A percentile compares a stretch with the other conserved stretches of the same genome.
Conservation (phyloP, 2,329 filamentous ascomycete genomes). For the Fusarium algeriense region DNA sequence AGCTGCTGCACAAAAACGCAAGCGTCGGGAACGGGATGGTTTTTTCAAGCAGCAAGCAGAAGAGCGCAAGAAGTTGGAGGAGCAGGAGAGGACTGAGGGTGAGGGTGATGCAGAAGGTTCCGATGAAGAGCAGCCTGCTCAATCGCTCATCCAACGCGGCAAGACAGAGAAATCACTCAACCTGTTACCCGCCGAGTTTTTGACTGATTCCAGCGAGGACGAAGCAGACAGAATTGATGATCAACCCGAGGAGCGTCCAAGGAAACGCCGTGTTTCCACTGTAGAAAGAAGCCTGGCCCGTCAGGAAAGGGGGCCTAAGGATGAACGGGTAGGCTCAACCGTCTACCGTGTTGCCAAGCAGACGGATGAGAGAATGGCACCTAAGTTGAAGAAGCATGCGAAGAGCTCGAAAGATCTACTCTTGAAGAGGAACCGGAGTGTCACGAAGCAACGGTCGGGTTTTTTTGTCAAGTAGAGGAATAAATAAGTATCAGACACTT, state of each 20-base stretch:
- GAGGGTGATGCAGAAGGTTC: constrained; percentile 37
- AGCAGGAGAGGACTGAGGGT: constrained; percentile 40
- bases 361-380: constrained; percentile 62
- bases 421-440: constrained; percentile 59
- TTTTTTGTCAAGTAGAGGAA: constrained; percentile 56
- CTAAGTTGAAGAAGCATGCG: constrained; percentile 59
- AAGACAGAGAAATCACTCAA: constrained; percentile 56
- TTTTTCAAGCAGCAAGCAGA: constrained; percentile 68
- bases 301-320: constrained; percentile 56
- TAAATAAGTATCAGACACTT: neutral
- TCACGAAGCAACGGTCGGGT: constrained; percentile 53
- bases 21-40: constrained; percentile 67
- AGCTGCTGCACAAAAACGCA: constrained; percentile 64
- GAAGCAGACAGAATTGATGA: constrained; percentile 51
- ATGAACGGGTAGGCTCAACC: constrained; percentile 65
- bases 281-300: constrained; percentile 55
- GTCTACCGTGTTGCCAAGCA: constrained; percentile 64
- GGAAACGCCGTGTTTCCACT: constrained; percentile 60
- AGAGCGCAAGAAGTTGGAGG: constrained; percentile 57
- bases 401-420: constrained; percentile 59
- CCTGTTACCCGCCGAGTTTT: constrained; percentile 65
- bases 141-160: constrained; percentile 31
- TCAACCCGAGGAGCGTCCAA: constrained; percentile 47
- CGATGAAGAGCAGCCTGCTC: constrained; percentile 19
- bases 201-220: constrained; percentile 63